Percentiles rank a stretch among this genome's conserved stretches.
These are phyloP conservation scores for Fusarium paranaense DNA, from an alignment of 2,329 filamentous ascomycete genomes.

Conservation along the genomic window DNA sequence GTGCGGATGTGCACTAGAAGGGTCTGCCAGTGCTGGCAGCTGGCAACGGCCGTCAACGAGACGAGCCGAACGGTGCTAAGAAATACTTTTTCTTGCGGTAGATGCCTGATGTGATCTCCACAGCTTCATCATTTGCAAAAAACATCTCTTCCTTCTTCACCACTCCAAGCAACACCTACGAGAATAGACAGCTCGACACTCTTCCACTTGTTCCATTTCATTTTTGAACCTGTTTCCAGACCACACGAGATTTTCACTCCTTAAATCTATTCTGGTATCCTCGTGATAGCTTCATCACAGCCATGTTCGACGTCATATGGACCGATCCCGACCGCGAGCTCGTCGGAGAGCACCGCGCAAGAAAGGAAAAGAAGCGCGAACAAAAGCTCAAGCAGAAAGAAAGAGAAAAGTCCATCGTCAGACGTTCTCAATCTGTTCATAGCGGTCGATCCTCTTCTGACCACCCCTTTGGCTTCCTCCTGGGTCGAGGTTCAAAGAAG, in stretches of 20 bases:
- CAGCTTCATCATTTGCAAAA: not conserved
- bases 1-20: not conserved
- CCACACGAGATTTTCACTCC: not conserved
- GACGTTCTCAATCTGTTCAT: constrained; percentile 56
- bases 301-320: constrained; percentile 71
- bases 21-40: not conserved
- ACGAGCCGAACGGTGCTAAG: not conserved
- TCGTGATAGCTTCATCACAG: constrained; percentile 18
- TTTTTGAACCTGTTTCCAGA: not conserved
- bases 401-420: constrained; percentile 37
- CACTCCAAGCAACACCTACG: not conserved
- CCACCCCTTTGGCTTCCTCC: constrained; percentile 58
- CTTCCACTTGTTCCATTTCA: not conserved
- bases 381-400: constrained; percentile 43
- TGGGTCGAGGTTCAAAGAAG: constrained; percentile 49
- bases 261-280: not conserved
- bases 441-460: constrained; percentile 57
- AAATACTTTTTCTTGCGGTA: not conserved
- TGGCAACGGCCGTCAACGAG: not conserved
- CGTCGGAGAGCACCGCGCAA: constrained; percentile 63
- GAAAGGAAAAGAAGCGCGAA: constrained; percentile 56
- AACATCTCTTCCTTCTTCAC: not conserved
- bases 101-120: not conserved
- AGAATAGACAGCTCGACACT: not conserved
- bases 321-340: constrained; percentile 65